These are phyloP conservation scores for Acephala macrosclerotiorum DNA, from an alignment of 2,329 filamentous ascomycete genomes.

Conservation along the genomic window DNA sequence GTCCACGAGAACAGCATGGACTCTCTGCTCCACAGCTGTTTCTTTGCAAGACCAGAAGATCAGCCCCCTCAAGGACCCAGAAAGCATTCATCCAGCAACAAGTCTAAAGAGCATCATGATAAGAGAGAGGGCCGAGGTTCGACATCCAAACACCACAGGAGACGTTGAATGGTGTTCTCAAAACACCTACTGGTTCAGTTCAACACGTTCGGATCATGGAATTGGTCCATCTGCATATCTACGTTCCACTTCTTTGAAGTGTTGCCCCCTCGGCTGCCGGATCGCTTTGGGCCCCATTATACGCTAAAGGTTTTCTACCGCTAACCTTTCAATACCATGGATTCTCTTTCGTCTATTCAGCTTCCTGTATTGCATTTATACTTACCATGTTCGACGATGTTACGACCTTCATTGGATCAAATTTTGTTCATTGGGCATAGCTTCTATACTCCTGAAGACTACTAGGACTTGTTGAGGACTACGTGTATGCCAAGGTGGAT, in stretches of 20 bases:
- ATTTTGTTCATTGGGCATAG: neutral
- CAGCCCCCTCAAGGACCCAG: constrained; percentile 7
- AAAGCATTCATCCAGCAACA: neutral
- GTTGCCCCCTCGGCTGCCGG: neutral
- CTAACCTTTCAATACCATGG: neutral
- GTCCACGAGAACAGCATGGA: constrained; percentile 15
- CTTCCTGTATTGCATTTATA: neutral
- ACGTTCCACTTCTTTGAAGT: constrained; percentile 1
- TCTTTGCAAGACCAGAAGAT: neutral
- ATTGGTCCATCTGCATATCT: neutral
- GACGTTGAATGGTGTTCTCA: neutral
- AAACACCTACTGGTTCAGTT: neutral
- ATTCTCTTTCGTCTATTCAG: neutral
- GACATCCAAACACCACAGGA: neutral
- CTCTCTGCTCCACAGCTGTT: constrained; percentile 9
- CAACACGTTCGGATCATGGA: neutral
- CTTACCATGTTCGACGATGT: neutral
- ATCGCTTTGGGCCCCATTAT: neutral
- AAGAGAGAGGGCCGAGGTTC: neutral
- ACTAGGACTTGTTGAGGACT: neutral
- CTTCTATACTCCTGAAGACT: neutral
- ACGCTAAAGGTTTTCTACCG: neutral
- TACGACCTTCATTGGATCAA: neutral
- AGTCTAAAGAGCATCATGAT: neutral
- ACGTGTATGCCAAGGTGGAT: neutral